Percentiles rank a stretch among this genome's conserved stretches.
Conservation (phyloP, 352 stramenopile genomes). For the Pythium sp. region DNA sequence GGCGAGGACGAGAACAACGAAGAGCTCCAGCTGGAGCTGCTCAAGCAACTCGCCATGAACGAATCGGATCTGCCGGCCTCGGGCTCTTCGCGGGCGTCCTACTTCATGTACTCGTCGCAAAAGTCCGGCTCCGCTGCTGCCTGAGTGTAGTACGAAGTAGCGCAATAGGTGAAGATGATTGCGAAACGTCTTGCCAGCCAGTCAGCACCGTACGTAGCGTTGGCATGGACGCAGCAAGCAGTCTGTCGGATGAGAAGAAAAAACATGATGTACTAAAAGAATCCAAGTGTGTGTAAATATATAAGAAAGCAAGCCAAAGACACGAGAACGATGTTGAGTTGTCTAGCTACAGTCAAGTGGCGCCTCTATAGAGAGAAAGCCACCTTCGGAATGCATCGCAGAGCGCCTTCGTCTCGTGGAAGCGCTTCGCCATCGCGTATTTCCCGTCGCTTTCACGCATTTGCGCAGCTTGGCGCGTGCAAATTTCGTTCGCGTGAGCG, state of each 20-base stretch:
- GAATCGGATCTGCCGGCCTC: not conserved
- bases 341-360: no score
- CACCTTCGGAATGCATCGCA: conserved; percentile 18
- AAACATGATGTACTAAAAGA: not conserved
- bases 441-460: conserved; percentile 40
- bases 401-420: conserved; percentile 30
- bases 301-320: not conserved
- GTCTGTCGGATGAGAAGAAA: not conserved
- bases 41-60: conserved; percentile 2
- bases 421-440: conserved; percentile 45
- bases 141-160: not conserved
- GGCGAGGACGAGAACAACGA: not conserved
- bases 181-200: not conserved
- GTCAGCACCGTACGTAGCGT: not conserved
- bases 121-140: conserved; percentile 11
- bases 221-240: not conserved
- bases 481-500: not conserved
- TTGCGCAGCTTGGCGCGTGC: conserved; percentile 2
- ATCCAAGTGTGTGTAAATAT: not conserved
- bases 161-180: not conserved
- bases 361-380: conserved; percentile 9
- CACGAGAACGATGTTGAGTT: not conserved
- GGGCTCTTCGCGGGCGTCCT: not conserved
- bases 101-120: conserved; percentile 13
- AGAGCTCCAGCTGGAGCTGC: conserved; percentile 1